phyloP scores from a whole-genome alignment of 2,329 filamentous ascomycete species.

The Cryphonectria nitschkei region DNA sequence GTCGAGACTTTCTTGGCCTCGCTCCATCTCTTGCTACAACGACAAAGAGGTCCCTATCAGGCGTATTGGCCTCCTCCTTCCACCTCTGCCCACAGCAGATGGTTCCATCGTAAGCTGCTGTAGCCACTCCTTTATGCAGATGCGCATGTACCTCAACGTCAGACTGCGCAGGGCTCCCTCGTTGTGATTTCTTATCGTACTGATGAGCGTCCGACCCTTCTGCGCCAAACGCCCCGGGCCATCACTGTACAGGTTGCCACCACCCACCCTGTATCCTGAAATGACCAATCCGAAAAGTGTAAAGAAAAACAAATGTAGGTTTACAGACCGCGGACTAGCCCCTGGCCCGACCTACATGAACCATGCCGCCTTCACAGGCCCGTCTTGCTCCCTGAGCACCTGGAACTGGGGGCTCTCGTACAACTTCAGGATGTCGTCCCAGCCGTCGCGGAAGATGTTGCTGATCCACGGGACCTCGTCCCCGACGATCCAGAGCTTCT shows the following conservation, averaged over 20 bases:
- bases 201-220: not conserved
- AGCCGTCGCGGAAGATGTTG: slow-evolving; percentile 21
- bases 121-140: not conserved
- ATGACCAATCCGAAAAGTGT: not conserved
- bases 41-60: not conserved
- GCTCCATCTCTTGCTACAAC: not conserved
- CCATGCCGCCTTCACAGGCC: not conserved
- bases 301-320: not conserved
- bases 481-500: slow-evolving; percentile 26
- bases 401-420: slow-evolving; percentile 26
- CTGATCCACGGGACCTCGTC: slow-evolving; percentile 20
- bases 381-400: slow-evolving; percentile 22
- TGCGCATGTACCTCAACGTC: not conserved
- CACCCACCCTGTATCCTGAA: not conserved
- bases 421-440: slow-evolving; percentile 22
- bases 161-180: not conserved
- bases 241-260: not conserved
- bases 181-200: not conserved
- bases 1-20: not conserved
- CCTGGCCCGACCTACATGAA: not conserved
- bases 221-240: not conserved
- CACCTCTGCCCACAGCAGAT: not conserved
- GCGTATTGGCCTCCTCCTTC: not conserved
- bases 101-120: not conserved
- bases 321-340: not conserved